Evolutionary conservation across 1,139 yeast species (phyloP), one percentile per base, ranked within the genome.

Genomic region (Protomyces pachydermus): DNA sequence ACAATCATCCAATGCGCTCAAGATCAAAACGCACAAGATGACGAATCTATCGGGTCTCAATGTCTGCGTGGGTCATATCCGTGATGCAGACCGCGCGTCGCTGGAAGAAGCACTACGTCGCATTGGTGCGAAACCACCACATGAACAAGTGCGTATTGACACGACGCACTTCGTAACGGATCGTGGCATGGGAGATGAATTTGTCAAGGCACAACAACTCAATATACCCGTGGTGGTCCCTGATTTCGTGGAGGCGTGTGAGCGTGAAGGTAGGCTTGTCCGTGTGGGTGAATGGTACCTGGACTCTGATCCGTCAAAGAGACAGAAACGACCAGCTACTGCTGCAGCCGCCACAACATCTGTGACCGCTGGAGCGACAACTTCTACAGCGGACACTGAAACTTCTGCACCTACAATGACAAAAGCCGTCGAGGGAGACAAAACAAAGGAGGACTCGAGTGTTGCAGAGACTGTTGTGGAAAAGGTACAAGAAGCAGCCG

Each of bases 241-340:
- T 0, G 98, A 93, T 74, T 93, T 98, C 98, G 79, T 93, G 66
- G 87, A 88, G 75, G 97, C 97, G 0, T 93, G 98, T 78, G 96
- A 90, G 71, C 76, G 82, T 57, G 98, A 91, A 72, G 83, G 95
- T 70, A 79, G 97, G 71, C 84, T 93, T 67, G 96, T 91, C 52
- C 97, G 98, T 35, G 99, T 95, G 14, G 82, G 96, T 71, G 91
- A 90, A 68, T 88, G 87, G 70, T 88, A 88, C 71, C 78, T 87
- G 39, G 82, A 80, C 71, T 78, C 83, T 16, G 55, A 51, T 25
- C 52, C 68, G 1, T 35, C 61, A 14, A 57, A 52, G 38, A 55
- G 56, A 38, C 38, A 55, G 45, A 58, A 34, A 32, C 56, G 62
- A 4, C 9, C 39, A 28, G 12, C 25, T 39, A 35, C 58, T 14